Base-by-base conservation (phyloP, 306 rosid species). In the Calophaca sinica region DNA sequence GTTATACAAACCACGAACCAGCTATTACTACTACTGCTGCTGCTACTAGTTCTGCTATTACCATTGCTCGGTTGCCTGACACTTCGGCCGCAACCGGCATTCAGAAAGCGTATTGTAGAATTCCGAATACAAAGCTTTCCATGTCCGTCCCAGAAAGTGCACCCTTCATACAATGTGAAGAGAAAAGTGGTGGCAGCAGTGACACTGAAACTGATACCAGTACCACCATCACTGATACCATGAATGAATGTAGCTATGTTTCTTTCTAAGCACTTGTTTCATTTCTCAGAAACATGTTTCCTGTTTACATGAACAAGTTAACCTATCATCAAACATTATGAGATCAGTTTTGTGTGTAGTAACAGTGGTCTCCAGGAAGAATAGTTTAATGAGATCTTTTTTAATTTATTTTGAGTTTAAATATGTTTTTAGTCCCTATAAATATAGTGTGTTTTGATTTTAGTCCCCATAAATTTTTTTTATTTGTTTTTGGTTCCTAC, bases 61-160 rank as follows among this genome's bases (percentile, higher is more conserved):
- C 82, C 33, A 6, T 71, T 52, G 66, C 86, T 10, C 77, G 2
- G 54, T 65, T 70, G 48, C 80, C 83, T 45, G 33, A 26, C 49
- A 4, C 84, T 50, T 59, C 60, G 3, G 41, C 74, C 14, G 31
- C 48, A 35, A 50, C 82, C 70, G 44, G 52, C 42, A 51, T 74
- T 58, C 78, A 66, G 52, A 77, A 76, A 72, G 80, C 61, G 2
- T 14, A 60, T 20, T 60, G 72, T 77, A 32, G 77, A 36, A 61
- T 71, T n/a, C 97, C 79, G 5, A 85, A 72, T 48, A 91, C 93
- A 44, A 83, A 86, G 61, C 96, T 89, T 52, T 88, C 90, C 20
- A 89, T 91, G 72, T 84, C 97, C 41, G 82, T 89, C 52, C 89
- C 77, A 33, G 75, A 73, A 29, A 85, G 85, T 57, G 73, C 58